Evolutionary conservation across 352 stramenopile genomes (phyloP), one percentile per base, ranked within the genome.

Genomic region (Phytopythium mirpurense): DNA sequence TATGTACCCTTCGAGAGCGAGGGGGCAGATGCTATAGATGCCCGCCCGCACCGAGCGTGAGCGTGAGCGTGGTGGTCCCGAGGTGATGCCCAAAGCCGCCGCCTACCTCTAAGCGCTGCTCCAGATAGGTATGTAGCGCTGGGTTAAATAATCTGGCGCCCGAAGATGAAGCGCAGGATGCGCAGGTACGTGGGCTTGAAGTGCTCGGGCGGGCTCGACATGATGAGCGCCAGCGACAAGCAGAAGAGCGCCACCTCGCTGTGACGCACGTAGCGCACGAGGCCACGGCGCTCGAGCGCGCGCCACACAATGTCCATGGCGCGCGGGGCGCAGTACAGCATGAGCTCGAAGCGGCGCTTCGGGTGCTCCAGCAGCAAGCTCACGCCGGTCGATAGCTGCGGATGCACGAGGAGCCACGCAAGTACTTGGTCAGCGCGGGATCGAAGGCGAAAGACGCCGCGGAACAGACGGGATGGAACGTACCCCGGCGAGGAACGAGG

Each of bases 171-270:
- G 32, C 79, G 76, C 52, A 92, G 47, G 54, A 93, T 88, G 47
- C 70, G 63, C 19, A 90, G 67, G 57, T 95, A 93, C 36, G 84
- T 92, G 24, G 82, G 78, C 59, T 95, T 95, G 63, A 95, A 89
- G 63, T 91, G 77, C 55, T 77, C 59, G 3, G 82, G 60, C n/a
- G 82, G 81, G 23, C 68, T 82, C 38, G 82, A 90, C 80, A 93
- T 90, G 64, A 93, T 93, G 35, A 82, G 60, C 15, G 82, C 78
- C 67, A 95, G 88, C 31, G 84, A 93, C 31, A 95, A 48, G 50
- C 78, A 93, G 58, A 95, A 95, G 27, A 95, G 63, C 32, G 78
- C 68, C 21, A 92, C 81, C 53, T 95, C 78, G 56, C 69, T 86
- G 67, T 89, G 67, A 41, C 78, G 70, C 32, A 88, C 67, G 56